Percentiles rank a stretch among this genome's conserved stretches.
Conservation (phyloP, 106 monocot species). For the Narthecium ossifragum region DNA sequence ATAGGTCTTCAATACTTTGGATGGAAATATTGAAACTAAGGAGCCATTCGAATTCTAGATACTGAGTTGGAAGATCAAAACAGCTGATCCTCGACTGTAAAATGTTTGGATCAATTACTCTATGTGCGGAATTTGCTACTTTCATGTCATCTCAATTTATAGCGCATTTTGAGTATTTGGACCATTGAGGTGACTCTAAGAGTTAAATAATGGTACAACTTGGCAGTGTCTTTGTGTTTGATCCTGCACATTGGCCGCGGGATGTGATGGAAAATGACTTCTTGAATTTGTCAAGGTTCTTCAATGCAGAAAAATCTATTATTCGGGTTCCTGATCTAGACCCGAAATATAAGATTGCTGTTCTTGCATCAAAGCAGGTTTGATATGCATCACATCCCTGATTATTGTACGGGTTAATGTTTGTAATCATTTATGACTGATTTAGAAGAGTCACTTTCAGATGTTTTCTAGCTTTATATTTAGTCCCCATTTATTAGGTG, state of each 20-base stretch:
- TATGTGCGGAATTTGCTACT: too few species aligned
- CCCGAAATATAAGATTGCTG: slow-evolving; percentile 81
- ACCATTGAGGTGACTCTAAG: slow-evolving; percentile 11
- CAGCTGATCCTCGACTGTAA: too few species aligned
- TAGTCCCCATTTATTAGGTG: too few species aligned
- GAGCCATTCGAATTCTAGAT: too few species aligned
- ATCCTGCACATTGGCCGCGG: slow-evolving; percentile 68
- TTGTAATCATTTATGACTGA: too few species aligned
- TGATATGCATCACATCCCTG: not conserved
- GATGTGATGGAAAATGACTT: slow-evolving; percentile 59
- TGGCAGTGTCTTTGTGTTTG: slow-evolving; percentile 86
- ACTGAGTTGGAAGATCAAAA: too few species aligned
- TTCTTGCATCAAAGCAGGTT: slow-evolving; percentile 95
- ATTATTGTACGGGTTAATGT: too few species aligned
- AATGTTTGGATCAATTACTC: too few species aligned
- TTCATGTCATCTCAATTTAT: slow-evolving; percentile 2
- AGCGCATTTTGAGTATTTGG: not conserved
- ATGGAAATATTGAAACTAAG: too few species aligned
- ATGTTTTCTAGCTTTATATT: too few species aligned
- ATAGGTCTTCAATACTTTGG: too few species aligned
- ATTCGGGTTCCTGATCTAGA: slow-evolving; percentile 84
- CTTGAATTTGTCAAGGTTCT: slow-evolving; percentile 45
- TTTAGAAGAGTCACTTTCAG: too few species aligned
- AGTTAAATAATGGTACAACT: slow-evolving; percentile 15
- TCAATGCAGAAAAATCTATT: slow-evolving; percentile 73